Base-by-base conservation (phyloP, 2,329 filamentous ascomycete species). In the Aspergillus pseudonomiae region DNA sequence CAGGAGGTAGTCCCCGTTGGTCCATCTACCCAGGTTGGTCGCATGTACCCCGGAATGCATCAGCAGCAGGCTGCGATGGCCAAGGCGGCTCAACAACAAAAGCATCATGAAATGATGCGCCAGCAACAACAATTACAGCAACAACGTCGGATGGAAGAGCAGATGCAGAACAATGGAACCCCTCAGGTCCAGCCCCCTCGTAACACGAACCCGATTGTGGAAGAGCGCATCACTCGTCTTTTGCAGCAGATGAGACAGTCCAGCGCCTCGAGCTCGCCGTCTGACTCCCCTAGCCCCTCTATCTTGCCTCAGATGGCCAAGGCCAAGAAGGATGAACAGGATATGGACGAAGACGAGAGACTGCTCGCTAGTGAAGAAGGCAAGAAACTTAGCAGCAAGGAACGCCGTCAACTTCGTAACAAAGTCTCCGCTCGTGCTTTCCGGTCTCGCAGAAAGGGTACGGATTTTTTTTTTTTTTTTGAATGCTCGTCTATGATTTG, bases 351-450 rank as follows among this genome's bases (percentile, higher is more conserved):
- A 78, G 95, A 98, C 72, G 95, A 98, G 84, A 87, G 92, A 69
- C 84, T 97, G 11, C 84, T 97, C 55, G 93, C 93, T n/a, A 97
- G 93, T 65, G 95, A 99, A 74, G 94, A 97, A 81, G 95, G 94
- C 73, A 99, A 99, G 89, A 97, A 97, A 84, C 86, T 99, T n/a
- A 95, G 90, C 80, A 96, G 93, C 84, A 98, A 98, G 82, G 94
- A 98, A 81, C 90, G 95, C 65, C 90, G 95, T 70, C 95, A 98
- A 80, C 86, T 99, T n/a, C 89, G 95, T 68, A 99, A 99, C 86
- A 99, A 99, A 82, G 95, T 99, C 5, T 99, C 95, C 48, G 95
- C 95, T 66, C 92, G 95, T 70, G 94, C 94, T 58, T 99, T 99
- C 88, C 91, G 95, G 62, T 97, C 94, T n/a, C 86, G 95, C 72